A percentile compares a stretch with the other conserved stretches of the same genome.
Conservation (phyloP, 1,284 basidiomycete species). For the Microbotryomycetes sp. region DNA sequence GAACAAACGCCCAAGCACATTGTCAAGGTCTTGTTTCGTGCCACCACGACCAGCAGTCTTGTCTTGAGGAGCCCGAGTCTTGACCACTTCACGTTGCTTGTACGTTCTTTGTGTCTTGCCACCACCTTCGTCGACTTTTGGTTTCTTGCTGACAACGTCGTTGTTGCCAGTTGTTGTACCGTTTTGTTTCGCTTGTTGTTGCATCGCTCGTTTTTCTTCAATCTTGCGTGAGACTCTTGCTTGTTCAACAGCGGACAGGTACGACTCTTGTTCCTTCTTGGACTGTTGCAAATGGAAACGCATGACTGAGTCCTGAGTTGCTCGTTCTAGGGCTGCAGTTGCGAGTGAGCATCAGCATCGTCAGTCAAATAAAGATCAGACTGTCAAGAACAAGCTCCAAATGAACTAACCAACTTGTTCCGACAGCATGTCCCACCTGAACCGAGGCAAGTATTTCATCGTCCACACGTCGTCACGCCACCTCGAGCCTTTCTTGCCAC, state of each 20-base stretch:
- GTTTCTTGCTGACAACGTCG: constrained; percentile 1
- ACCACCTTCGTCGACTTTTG: constrained; percentile 16
- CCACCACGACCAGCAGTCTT: constrained; percentile 5
- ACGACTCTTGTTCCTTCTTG: constrained; percentile 81
- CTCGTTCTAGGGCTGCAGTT: constrained; percentile 77
- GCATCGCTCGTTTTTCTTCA: constrained; percentile 56
- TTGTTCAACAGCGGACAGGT: constrained; percentile 89
- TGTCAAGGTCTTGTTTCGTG: constrained; percentile 23
- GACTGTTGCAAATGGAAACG: constrained; percentile 87
- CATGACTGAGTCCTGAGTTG: constrained; percentile 75
- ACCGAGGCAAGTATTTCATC: constrained; percentile 95
- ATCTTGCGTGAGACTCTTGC: constrained; percentile 86
- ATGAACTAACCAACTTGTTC: constrained; percentile 84
- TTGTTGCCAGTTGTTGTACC: background rate
- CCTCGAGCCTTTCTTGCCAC: constrained; percentile 81
- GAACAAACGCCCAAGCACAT: constrained; percentile 34
- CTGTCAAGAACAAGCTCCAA: background rate
- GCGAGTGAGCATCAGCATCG: background rate
- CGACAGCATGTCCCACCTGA: constrained; percentile 98
- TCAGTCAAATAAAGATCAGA: background rate
- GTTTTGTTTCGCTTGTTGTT: constrained; percentile 14
- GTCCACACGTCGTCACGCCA: constrained; percentile 99
- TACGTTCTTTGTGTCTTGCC: constrained; percentile 22
- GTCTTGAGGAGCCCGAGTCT: constrained; percentile 3
- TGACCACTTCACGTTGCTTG: constrained; percentile 24